Evolutionary conservation across 2,329 filamentous ascomycete genomes (phyloP), one percentile per base, ranked within the genome.

Genomic region (Diaporthe batatas): DNA sequence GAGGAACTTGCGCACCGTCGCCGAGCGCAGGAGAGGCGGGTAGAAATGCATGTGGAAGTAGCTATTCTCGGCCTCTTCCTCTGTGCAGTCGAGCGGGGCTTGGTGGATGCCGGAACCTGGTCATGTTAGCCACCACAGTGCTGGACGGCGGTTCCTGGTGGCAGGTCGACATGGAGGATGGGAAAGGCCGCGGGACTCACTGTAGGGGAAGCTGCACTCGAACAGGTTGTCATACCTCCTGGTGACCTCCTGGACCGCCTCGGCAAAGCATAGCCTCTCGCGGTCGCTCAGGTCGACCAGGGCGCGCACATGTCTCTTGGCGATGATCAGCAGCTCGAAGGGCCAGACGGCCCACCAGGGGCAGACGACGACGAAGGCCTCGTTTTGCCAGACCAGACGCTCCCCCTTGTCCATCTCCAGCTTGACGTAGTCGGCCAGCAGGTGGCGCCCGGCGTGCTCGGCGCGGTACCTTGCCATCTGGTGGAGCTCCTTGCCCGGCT

Each of bases 291-390:
- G 87, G 81, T 99, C 96, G 21, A 98, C 91, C 58, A 99, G 87
- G 1, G 93, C 93, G 54, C 95, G 91, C 76, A 95, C 92, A 81
- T 98, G 95, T 74, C 91, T 87, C 84, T 94, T 97, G 74, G 94
- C 91, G 39, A 98, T 87, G 73, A 99, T 89, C 86, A 99, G 93
- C 59, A 96, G 93, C 85, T 99, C 96, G 75, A 98, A 99, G 0
- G 96, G 96, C 96, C 96, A 99, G 23, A 94, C 89, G 0, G 94
- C 96, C 96, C 96, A 99, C 95, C 96, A 99, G 0, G 96, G 96
- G 79, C 95, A 98, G 21, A 98, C 90, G 0, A 95, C 92, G 54
- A 98, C 85, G 82, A 98, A 99, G 0, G 87, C 87, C 14, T 89
- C 89, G 80, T 99, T 99, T 81, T 97, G 91, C 80, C 93, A 98